A percentile compares a stretch with the other conserved stretches of the same genome.
Evolutionary conservation across 306 rosid species (phyloP).

Genomic region (Potentilla sterilis): DNA sequence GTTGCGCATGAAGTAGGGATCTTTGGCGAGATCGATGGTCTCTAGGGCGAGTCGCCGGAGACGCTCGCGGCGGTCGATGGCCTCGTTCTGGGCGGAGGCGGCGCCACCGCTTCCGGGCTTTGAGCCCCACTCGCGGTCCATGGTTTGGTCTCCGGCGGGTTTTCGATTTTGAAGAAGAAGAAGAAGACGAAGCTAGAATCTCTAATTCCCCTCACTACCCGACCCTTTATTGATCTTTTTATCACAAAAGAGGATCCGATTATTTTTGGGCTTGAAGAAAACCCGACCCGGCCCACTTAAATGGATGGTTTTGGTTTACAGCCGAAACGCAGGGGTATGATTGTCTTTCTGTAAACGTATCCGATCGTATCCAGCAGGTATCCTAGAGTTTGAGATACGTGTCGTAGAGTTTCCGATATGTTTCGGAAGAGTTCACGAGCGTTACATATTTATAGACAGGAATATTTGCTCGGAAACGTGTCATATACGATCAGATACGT

Average conservation of each 20-base stretch:
- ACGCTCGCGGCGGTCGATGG: conserved; percentile 94
- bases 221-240: neutral
- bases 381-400: no score
- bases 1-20: conserved; percentile 96
- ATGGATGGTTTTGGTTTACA: no score
- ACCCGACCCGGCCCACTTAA: neutral
- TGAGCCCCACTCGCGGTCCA: conserved; percentile 99
- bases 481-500: no score
- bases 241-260: neutral
- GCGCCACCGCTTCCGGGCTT: conserved; percentile 99
- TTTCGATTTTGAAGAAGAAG: neutral
- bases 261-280: no score
- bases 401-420: no score
- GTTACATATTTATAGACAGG: no score
- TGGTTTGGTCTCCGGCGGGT: conserved; percentile 3
- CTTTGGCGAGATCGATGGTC: conserved; percentile 94
- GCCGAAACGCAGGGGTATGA: no score
- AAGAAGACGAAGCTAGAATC: neutral
- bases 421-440: no score
- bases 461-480: no score
- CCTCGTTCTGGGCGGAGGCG: conserved; percentile 95
- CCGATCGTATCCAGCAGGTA: no score
- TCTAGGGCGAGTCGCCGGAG: conserved; percentile 91
- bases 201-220: no score
- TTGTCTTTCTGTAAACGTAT: no score